Evolutionary conservation across 1,139 yeast genomes (phyloP).

Genomic region (Meyerozyma athensensis): DNA sequence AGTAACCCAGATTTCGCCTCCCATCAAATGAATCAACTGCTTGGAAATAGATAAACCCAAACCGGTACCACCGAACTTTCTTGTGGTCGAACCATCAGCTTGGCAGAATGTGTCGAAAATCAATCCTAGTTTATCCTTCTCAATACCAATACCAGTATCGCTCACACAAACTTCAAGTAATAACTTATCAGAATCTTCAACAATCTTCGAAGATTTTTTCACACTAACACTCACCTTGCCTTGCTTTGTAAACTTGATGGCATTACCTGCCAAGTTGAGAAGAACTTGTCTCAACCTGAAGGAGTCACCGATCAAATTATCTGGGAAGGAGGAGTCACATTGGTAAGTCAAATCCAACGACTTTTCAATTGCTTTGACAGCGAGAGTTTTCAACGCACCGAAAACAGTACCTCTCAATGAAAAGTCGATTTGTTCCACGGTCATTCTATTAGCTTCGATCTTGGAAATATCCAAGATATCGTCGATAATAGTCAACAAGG

Average conservation of each 20-base stretch:
- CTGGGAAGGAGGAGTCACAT: conserved; percentile 84
- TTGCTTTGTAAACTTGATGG: conserved; percentile 76
- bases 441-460: conserved; percentile 90
- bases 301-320: conserved; percentile 79
- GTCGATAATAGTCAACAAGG: conserved; percentile 77
- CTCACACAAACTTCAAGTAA: conserved; percentile 79
- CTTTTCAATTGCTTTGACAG: conserved; percentile 84
- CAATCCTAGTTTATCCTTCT: conserved; percentile 73
- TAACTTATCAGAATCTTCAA: conserved; percentile 50
- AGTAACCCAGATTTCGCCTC: conserved; percentile 86
- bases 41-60: conserved; percentile 83
- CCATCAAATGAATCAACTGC: conserved; percentile 83
- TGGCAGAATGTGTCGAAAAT: conserved; percentile 88
- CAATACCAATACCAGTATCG: conserved; percentile 88
- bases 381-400: conserved; percentile 82
- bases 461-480: conserved; percentile 87
- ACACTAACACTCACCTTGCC: conserved; percentile 72
- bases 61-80: conserved; percentile 84
- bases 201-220: conserved; percentile 39
- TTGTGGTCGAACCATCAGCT: conserved; percentile 88
- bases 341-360: conserved; percentile 74
- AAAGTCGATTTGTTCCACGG: conserved; percentile 83
- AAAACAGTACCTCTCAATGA: conserved; percentile 81
- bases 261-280: conserved; percentile 79
- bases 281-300: conserved; percentile 82